Evolutionary conservation across 1,139 yeast genomes (phyloP), one percentile per base, ranked within the genome.

Genomic region (Yamadazyma dushanensis): DNA sequence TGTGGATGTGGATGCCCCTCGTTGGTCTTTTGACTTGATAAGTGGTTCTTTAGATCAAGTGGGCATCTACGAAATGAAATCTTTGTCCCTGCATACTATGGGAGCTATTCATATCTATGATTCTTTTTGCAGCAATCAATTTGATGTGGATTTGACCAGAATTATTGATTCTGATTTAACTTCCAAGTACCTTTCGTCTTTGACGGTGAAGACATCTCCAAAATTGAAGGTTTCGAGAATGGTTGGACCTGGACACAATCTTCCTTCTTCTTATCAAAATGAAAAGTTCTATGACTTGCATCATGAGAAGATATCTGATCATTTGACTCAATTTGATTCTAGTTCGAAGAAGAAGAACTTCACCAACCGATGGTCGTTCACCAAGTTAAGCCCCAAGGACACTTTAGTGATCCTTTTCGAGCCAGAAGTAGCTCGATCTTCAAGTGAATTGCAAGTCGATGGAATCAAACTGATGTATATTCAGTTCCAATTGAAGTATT

Each of bases 41-140:
- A 43, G 61, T 1, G 72, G 68, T 1, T 64, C 71, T 0, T 49
- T 63, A 17, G 99, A 69, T 34, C 75, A 69, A 44, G 63, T 58
- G 2, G 75, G 75, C 1, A 44, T 63, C 8, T 64, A 62, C 41
- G 75, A 69, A 39, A 63, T 67, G 71, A 62, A 57, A 34, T 38
- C 57, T 0, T 47, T 69, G 38, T 49, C 57, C 4, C 47, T 43
- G 36, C 51, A 48, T 9, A 59, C 71, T 3, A 51, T 58, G 46
- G 74, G 75, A 1, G 37, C 41, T 8, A 44, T 66, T 3, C 46
- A 47, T 23, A 37, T 64, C 25, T 46, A 47, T 31, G 67, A 60
- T 10, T 45, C 61, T 1, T 67, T 63, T 37, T 34, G 31, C 7
- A 51, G 57, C 3, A 40, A 37, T 3, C 57, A 52, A 25, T 58